Evolutionary conservation across 1,284 basidiomycete species (phyloP).

Genomic region (Afroboletus lepidellus): DNA sequence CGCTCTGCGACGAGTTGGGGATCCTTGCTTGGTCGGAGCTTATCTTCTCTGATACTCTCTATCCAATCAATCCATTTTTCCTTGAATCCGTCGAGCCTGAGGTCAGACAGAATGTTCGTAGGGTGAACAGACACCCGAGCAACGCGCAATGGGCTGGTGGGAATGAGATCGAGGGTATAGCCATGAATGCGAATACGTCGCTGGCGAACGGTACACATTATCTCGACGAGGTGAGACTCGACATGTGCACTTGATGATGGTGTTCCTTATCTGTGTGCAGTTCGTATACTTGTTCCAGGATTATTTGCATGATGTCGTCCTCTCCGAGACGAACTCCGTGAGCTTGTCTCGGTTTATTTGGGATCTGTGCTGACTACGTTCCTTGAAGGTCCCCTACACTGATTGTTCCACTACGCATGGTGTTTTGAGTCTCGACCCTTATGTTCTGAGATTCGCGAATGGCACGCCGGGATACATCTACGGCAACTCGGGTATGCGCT

Average conservation of each 20-base stretch:
- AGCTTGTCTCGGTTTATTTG: conserved; percentile 5
- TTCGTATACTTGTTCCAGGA: conserved; percentile 53
- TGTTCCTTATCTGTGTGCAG: conserved; percentile 25
- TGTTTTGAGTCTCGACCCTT: conserved; percentile 56
- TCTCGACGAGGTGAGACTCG: conserved; percentile 43
- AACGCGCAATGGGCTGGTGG: conserved; percentile 62
- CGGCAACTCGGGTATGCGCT: conserved; percentile 48
- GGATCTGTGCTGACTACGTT: not conserved
- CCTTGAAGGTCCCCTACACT: conserved; percentile 53
- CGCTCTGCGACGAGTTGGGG: conserved; percentile 60
- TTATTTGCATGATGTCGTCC: conserved; percentile 49
- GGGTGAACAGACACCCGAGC: conserved; percentile 57
- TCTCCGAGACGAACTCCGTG: conserved; percentile 52
- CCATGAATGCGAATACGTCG: conserved; percentile 38
- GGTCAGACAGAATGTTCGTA: conserved; percentile 56
- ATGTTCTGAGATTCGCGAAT: conserved; percentile 52
- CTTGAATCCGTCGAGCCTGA: conserved; percentile 54
- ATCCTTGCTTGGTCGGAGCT: conserved; percentile 66
- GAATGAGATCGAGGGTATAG: conserved; percentile 61
- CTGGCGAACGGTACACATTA: conserved; percentile 45
- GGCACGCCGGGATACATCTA: conserved; percentile 53
- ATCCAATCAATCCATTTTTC: conserved; percentile 54
- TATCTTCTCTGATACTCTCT: conserved; percentile 61
- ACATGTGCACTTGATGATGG: not conserved
- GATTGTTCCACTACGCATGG: conserved; percentile 63